Evolutionary conservation across 2,329 filamentous ascomycete genomes (phyloP).

Genomic region (Colletotrichum cereale): DNA sequence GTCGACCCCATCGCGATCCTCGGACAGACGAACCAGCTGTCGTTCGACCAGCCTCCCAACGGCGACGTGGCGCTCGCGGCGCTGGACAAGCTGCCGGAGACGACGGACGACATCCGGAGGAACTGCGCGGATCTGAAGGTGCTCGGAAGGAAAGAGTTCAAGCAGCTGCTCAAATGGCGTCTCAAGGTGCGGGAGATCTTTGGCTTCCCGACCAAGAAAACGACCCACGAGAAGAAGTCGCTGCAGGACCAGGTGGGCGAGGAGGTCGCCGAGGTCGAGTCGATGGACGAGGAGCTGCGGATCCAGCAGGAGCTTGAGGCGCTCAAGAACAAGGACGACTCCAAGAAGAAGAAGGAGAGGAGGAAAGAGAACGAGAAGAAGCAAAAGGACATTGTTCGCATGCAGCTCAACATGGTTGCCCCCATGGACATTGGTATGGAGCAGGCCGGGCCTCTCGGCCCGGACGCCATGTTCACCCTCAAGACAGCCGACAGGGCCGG

Average conservation of each 20-base stretch:
- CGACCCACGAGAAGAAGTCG: constrained; percentile 46
- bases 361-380: constrained; percentile 93
- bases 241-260: constrained; percentile 62
- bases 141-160: constrained; percentile 94
- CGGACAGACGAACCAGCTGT: constrained; percentile 85
- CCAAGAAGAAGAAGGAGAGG: constrained; percentile 85
- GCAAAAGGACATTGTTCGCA: constrained; percentile 91
- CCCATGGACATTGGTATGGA: constrained; percentile 97
- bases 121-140: constrained; percentile 90
- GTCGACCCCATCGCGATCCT: constrained; percentile 93
- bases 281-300: constrained; percentile 94
- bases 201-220: constrained; percentile 84
- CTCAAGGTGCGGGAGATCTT: constrained; percentile 91
- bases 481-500: constrained; percentile 84
- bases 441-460: constrained; percentile 81
- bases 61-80: constrained; percentile 90
- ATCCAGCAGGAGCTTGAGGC: constrained; percentile 89
- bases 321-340: constrained; percentile 81
- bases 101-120: constrained; percentile 82
- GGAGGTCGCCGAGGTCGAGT: constrained; percentile 85
- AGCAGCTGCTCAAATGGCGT: constrained; percentile 88
- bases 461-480: constrained; percentile 87
- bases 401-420: constrained; percentile 97
- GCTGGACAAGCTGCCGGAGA: constrained; percentile 86
- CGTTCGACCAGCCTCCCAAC: constrained; percentile 83